Evolutionary conservation across 371 early-diverging fungal genomes (phyloP).

Genomic region (Mucor mucedo): DNA sequence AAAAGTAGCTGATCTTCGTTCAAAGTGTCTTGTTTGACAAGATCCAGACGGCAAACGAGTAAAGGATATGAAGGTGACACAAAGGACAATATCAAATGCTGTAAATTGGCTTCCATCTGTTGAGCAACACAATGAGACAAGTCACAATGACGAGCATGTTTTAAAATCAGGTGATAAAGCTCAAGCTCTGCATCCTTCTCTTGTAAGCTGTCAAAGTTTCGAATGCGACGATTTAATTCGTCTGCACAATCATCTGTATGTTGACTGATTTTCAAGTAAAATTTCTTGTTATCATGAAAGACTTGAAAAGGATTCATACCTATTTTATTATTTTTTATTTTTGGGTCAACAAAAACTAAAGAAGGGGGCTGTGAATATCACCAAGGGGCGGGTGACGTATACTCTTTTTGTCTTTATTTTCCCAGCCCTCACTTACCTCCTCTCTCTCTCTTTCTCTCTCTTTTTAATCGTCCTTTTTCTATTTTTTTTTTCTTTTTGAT

Average conservation of each 20-base stretch:
- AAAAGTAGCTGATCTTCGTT: background rate
- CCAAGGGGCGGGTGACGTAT: no score
- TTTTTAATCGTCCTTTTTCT: slow-evolving; percentile 15
- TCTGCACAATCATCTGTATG: background rate
- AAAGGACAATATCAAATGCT: background rate
- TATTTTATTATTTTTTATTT: no score
- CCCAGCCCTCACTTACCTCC: background rate
- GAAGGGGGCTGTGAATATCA: no score
- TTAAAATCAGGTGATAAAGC: slow-evolving; percentile 14
- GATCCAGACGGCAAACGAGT: slow-evolving; percentile 18
- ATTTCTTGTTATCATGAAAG: background rate
- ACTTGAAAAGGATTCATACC: no score
- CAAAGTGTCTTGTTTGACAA: slow-evolving; percentile 15
- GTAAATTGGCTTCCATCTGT: background rate
- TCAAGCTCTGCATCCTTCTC: slow-evolving; percentile 4
- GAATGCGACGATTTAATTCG: background rate
- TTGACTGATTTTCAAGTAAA: background rate
- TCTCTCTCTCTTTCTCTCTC: background rate
- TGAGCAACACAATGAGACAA: background rate
- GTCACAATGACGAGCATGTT: slow-evolving; percentile 12
- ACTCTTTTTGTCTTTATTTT: background rate
- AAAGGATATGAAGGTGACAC: slow-evolving; percentile 4
- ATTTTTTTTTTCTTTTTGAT: slow-evolving; percentile 24
- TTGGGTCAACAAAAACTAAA: no score
- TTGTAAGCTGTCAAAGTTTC: background rate